Conservation (phyloP, 2,329 filamentous ascomycete species). For the Fusarium xylarioides region DNA sequence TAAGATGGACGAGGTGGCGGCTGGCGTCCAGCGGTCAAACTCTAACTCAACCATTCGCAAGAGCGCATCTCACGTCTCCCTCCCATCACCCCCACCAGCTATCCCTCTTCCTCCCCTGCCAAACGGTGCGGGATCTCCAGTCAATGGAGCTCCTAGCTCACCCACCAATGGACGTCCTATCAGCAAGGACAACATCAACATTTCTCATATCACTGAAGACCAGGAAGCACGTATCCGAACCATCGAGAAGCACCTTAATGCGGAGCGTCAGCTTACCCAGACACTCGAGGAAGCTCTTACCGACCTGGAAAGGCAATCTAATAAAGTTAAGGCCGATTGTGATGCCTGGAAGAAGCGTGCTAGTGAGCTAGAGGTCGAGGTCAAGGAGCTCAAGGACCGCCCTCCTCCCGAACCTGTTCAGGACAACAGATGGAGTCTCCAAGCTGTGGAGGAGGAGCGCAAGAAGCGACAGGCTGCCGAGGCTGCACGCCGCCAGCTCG, state of each 20-base stretch:
- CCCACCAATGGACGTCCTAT: constrained; percentile 73
- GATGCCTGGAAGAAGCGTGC: constrained; percentile 93
- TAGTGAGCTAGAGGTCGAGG: constrained; percentile 75
- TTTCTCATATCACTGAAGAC: constrained; percentile 87
- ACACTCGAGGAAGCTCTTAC: constrained; percentile 96
- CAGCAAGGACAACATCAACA: constrained; percentile 76
- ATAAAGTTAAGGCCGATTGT: constrained; percentile 89
- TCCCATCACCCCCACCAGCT: constrained; percentile 92
- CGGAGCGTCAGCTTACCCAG: constrained; percentile 94
- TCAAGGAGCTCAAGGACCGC: constrained; percentile 69
- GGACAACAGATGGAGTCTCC: constrained; percentile 74
- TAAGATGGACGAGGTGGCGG: constrained; percentile 65
- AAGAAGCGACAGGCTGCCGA: constrained; percentile 92
- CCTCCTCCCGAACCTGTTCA: constrained; percentile 56
- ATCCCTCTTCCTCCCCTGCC: constrained; percentile 96
- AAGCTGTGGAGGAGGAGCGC: constrained; percentile 95
- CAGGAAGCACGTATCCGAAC: constrained; percentile 94
- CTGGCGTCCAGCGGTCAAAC: constrained; percentile 65
- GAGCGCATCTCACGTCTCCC: constrained; percentile 80
- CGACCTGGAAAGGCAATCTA: constrained; percentile 90
- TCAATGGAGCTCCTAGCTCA: constrained; percentile 54
- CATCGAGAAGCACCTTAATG: constrained; percentile 95
- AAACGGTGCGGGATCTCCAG: constrained; percentile 61
- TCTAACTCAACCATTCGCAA: constrained; percentile 81
- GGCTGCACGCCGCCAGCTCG: constrained; percentile 85